phyloP scores from a whole-genome alignment of 257 asterid genomes.

The Plantago major region DNA sequence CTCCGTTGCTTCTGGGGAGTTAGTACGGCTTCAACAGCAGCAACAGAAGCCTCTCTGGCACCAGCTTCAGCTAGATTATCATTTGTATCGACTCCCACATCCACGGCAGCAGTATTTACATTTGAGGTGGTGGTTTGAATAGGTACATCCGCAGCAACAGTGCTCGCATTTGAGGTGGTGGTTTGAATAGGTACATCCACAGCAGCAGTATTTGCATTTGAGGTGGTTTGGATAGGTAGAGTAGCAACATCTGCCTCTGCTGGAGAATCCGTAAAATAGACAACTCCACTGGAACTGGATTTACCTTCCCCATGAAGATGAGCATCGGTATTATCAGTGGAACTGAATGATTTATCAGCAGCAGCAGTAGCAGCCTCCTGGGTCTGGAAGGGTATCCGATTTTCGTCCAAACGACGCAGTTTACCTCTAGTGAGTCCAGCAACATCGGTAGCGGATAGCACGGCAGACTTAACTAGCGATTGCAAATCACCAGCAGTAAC shows the following conservation, averaged over 20 bases:
- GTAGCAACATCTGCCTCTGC: neutral
- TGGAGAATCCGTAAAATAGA: slow-evolving; percentile 25
- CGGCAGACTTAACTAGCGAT: slow-evolving; percentile 40
- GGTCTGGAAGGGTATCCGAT: slow-evolving; percentile 2
- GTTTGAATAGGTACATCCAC: no score
- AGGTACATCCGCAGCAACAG: no score
- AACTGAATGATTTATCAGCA: neutral
- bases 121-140: neutral
- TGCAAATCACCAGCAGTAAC: slow-evolving; percentile 27
- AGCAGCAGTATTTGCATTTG: slow-evolving; percentile 12
- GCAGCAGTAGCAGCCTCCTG: no score
- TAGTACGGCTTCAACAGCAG: slow-evolving; percentile 10
- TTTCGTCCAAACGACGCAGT: slow-evolving; percentile 31
- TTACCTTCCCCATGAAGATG: neutral
- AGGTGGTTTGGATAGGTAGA: neutral
- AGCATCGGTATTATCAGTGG: neutral
- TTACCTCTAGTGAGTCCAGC: slow-evolving; percentile 76
- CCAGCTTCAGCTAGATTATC: neutral
- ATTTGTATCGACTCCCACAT: neutral
- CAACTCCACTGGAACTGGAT: slow-evolving; percentile 20
- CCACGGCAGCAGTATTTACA: slow-evolving; percentile 7
- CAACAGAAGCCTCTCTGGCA: slow-evolving; percentile 18
- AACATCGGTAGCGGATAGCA: slow-evolving; percentile 67
- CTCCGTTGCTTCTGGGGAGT: slow-evolving; percentile 30
- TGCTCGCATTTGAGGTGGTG: slow-evolving; percentile 10